Percentiles rank a stretch among this genome's conserved stretches.
Evolutionary conservation across 305 asterid species (phyloP).

Genomic region (Rubia peregrina): DNA sequence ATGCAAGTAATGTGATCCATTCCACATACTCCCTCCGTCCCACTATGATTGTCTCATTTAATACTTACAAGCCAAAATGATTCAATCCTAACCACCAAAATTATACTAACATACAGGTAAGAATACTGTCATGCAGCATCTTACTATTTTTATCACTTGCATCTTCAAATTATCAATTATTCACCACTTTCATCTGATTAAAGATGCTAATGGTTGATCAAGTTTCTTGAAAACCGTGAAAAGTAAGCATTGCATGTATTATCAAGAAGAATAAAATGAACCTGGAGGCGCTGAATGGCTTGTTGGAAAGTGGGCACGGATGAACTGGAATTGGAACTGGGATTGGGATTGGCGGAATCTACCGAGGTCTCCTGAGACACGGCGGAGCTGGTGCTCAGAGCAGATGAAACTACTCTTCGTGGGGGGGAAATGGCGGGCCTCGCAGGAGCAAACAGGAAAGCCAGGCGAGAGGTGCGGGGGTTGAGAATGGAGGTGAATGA

Average conservation of each 20-base stretch:
- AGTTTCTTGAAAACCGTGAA: neutral
- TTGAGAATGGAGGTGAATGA: conserved; percentile 50
- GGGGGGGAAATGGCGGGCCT: conserved; percentile 30
- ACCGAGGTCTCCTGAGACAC: conserved; percentile 21
- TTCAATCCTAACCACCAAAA: neutral
- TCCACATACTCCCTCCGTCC: neutral
- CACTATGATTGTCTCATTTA: neutral
- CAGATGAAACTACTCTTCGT: conserved; percentile 22
- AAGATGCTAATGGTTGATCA: neutral
- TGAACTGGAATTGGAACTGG: conserved; percentile 21
- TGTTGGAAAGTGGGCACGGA: conserved; percentile 76
- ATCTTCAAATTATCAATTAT: neutral
- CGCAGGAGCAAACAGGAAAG: conserved; percentile 26
- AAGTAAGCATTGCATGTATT: neutral
- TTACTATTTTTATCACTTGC: neutral
- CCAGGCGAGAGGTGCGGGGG: conserved; percentile 32
- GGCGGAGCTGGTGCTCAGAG: conserved; percentile 27
- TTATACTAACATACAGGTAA: neutral
- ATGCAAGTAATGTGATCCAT: neutral
- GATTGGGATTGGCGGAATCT: conserved; percentile 13
- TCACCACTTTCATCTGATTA: neutral
- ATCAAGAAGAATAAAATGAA: neutral
- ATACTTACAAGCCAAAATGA: neutral
- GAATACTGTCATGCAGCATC: neutral
- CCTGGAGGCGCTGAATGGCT: conserved; percentile 97